These are phyloP conservation scores for Dictyostelium firmibasis DNA, from an alignment of 78 protist genomes.

Conservation along the genomic window DNA sequence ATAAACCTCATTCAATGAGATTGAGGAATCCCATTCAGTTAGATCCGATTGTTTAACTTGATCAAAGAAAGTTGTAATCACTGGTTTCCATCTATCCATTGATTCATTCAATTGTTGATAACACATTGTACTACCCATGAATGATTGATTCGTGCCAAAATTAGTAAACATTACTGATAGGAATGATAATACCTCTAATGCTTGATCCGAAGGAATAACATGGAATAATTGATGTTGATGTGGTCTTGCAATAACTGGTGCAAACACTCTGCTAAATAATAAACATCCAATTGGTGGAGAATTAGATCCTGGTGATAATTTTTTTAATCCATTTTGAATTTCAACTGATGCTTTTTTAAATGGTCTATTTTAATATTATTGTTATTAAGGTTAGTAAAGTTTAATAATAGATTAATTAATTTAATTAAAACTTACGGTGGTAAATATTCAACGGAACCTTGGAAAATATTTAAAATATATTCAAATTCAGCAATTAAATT, in stretches of 20 bases:
- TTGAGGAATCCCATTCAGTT: slow-evolving; percentile 59
- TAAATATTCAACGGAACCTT: slow-evolving; percentile 36
- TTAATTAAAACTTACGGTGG: slow-evolving; percentile 78
- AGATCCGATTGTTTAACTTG: slow-evolving; percentile 28
- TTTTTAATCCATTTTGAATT: slow-evolving; percentile 20
- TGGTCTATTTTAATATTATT: too few relatives aligned
- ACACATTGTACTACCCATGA: background rate
- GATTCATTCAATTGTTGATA: slow-evolving; percentile 19
- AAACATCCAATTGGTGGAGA: slow-evolving; percentile 61
- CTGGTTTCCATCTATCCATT: background rate
- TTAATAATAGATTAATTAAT: too few relatives aligned
- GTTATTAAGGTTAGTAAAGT: background rate
- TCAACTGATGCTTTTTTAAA: slow-evolving; percentile 29
- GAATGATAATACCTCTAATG: slow-evolving; percentile 27
- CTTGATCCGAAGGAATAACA: slow-evolving; percentile 54
- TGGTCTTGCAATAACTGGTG: slow-evolving; percentile 41
- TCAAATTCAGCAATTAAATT: slow-evolving; percentile 29
- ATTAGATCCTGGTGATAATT: slow-evolving; percentile 11
- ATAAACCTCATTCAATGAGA: background rate
- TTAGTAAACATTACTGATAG: slow-evolving; percentile 19
- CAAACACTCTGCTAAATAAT: slow-evolving; percentile 42
- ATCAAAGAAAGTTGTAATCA: background rate
- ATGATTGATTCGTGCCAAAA: slow-evolving; percentile 46
- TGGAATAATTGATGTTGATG: slow-evolving; percentile 22
- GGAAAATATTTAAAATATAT: slow-evolving; percentile 40